Percentiles rank a stretch among this genome's conserved stretches.
Conservation (phyloP, 257 asterid species). For the Lithospermum erythrorhizon region DNA sequence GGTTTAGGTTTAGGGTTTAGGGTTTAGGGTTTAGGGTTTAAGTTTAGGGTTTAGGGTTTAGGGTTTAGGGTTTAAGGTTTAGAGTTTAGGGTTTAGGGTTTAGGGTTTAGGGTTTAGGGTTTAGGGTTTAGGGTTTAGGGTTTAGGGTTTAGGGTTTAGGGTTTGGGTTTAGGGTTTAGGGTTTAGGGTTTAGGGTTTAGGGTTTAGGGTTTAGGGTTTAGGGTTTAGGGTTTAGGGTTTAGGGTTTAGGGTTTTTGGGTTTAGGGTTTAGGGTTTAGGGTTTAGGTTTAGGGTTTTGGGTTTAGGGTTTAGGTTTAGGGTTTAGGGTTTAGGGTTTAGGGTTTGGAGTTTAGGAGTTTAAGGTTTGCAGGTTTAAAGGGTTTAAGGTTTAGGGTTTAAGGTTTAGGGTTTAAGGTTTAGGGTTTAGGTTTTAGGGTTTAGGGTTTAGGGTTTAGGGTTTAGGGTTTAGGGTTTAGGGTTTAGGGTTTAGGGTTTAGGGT, state of each 20-base stretch:
- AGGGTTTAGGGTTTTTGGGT: too few species aligned
- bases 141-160: too few species aligned
- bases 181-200: too few species aligned
- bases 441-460: constrained; percentile 3
- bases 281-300: too few species aligned
- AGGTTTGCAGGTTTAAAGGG: constrained; percentile 7
- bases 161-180: too few species aligned
- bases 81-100: constrained; percentile 5
- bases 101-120: constrained; percentile 4
- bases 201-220: too few species aligned
- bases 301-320: constrained; percentile 14
- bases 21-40: constrained; percentile 1
- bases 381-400: constrained; percentile 4
- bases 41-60: constrained; percentile 1
- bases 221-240: too few species aligned
- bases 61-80: constrained; percentile 4
- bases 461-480: constrained; percentile 2
- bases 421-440: too few species aligned
- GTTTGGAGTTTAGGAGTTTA: too few species aligned
- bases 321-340: constrained; percentile 7
- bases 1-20: constrained; percentile 2
- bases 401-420: too few species aligned
- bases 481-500: constrained; percentile 1
- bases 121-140: constrained; percentile 3
- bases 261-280: too few species aligned